phyloP scores from a whole-genome alignment of 2,329 filamentous ascomycete genomes.

The Colletotrichum tropicale region DNA sequence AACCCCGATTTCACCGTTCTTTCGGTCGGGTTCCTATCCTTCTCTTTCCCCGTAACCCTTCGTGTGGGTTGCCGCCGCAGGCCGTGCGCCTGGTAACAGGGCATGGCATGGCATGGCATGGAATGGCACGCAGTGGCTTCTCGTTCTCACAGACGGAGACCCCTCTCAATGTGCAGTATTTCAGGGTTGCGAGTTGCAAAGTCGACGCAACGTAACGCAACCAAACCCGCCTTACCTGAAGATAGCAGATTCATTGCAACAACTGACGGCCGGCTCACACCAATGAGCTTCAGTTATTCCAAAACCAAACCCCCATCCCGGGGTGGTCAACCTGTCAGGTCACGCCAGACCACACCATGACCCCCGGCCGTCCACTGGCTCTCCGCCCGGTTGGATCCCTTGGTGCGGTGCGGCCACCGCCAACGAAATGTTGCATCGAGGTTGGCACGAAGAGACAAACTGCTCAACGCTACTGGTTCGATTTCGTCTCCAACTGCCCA shows the following conservation, averaged over 20 bases:
- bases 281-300: not conserved
- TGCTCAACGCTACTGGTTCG: not conserved
- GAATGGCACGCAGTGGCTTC: not conserved
- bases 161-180: not conserved
- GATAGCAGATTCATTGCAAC: slow-evolving; percentile 3
- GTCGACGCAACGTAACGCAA: slow-evolving; percentile 11
- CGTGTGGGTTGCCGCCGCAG: not conserved
- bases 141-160: not conserved
- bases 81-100: not conserved
- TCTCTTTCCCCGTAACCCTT: not conserved
- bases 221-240: slow-evolving; percentile 5
- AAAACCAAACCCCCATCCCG: not conserved
- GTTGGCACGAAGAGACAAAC: not conserved
- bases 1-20: not conserved
- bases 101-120: not conserved
- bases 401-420: slow-evolving; percentile 4
- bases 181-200: slow-evolving; percentile 1
- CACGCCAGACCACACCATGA: not conserved
- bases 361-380: not conserved
- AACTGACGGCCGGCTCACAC: not conserved
- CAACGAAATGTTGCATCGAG: slow-evolving; percentile 14
- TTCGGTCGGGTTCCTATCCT: not conserved
- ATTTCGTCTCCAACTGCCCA: not conserved
- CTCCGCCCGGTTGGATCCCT: slow-evolving; percentile 18
- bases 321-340: not conserved